These are phyloP conservation scores for Tympanopsis confertula DNA, from an alignment of 2,329 filamentous ascomycete species.

Conservation along the genomic window DNA sequence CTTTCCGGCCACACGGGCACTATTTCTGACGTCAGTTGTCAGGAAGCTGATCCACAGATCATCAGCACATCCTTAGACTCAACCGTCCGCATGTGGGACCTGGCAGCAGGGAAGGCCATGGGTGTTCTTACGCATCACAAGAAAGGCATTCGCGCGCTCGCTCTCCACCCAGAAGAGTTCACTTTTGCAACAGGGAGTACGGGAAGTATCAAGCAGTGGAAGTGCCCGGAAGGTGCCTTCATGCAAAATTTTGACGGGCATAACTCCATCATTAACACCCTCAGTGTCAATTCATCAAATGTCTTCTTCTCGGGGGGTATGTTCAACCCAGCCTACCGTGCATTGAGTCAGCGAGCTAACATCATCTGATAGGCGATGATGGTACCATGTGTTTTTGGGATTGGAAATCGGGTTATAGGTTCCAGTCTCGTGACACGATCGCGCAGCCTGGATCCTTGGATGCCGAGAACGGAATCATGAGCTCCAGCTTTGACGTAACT, in stretches of 20 bases:
- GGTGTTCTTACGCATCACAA: slow-evolving; percentile 96
- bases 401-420: slow-evolving; percentile 91
- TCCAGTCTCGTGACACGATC: slow-evolving; percentile 79
- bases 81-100: slow-evolving; percentile 85
- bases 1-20: slow-evolving; percentile 83
- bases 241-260: slow-evolving; percentile 99
- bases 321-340: background rate
- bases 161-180: slow-evolving; percentile 81
- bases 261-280: slow-evolving; percentile 88
- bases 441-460: slow-evolving; percentile 90
- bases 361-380: slow-evolving; percentile 59
- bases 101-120: slow-evolving; percentile 93
- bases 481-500: slow-evolving; percentile 80
- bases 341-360: background rate
- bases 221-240: slow-evolving; percentile 92
- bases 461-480: slow-evolving; percentile 90
- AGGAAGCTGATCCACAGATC: slow-evolving; percentile 92
- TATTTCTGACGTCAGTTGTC: slow-evolving; percentile 77
- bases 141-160: slow-evolving; percentile 80
- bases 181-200: slow-evolving; percentile 91
- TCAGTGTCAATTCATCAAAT: slow-evolving; percentile 88
- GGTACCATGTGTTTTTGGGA: slow-evolving; percentile 97
- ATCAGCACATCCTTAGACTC: slow-evolving; percentile 87
- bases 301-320: slow-evolving; percentile 76
- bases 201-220: slow-evolving; percentile 97